Conservation (phyloP, 129 eudicot genomes). For the Flaveria robusta region DNA sequence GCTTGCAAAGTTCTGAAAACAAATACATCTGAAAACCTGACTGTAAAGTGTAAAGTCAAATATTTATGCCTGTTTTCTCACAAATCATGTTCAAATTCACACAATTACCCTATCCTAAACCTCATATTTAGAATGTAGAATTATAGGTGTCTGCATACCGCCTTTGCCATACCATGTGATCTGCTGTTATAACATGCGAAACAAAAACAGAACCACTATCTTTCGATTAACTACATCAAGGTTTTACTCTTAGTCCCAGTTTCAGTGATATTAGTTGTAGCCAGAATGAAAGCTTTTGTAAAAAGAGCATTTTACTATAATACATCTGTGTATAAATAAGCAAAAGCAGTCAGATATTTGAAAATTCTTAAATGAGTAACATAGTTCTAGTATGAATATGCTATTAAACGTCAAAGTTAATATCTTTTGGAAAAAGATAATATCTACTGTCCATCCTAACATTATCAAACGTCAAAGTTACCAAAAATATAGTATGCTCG, state of each 20-base stretch:
- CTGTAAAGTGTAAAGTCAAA: no score
- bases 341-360: background rate
- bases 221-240: background rate
- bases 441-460: background rate
- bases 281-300: background rate
- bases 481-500: background rate
- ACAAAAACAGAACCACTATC: background rate
- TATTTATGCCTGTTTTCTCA: background rate
- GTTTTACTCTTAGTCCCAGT: slow-evolving; percentile 2
- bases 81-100: slow-evolving; percentile 1
- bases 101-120: background rate
- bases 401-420: no score
- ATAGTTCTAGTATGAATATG: no score
- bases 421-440: no score
- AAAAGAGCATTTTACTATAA: background rate
- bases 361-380: background rate
- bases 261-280: slow-evolving; percentile 3
- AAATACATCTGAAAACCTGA: slow-evolving; percentile 3
- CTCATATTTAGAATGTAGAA: background rate
- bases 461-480: background rate
- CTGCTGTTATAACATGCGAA: background rate
- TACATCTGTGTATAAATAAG: slow-evolving; percentile 1
- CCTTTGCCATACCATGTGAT: background rate
- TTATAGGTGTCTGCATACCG: background rate
- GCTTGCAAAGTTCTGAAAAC: slow-evolving; percentile 12